Evolutionary conservation across 1,139 yeast genomes (phyloP), one percentile per base, ranked within the genome.

Genomic region (Debaryomyces fabryi): DNA sequence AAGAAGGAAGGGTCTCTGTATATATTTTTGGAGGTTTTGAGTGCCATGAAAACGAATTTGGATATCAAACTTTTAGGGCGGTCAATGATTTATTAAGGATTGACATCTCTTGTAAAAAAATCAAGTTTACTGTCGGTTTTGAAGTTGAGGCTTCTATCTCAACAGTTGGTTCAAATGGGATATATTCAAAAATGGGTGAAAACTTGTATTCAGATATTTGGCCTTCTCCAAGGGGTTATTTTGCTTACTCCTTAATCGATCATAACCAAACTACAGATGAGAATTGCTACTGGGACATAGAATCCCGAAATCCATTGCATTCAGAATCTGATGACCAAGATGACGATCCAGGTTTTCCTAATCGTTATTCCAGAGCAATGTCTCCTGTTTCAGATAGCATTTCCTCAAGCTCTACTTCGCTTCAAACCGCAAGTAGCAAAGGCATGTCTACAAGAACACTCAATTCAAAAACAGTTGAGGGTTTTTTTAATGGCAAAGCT

Each of bases 21-120:
- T 75, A 68, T 52, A 58, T 73, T 5, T 76, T 73, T 59, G 81
- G 80, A 3, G 81, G 81, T 3, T 76, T 76, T 50, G 49, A 52
- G 10, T 47, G 58, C n/a, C 49, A 50, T 1, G 45, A 46, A 10
- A 56, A 56, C 23, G 51, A 51, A 2, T 49, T 52, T 10, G 68
- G 65, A 1, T 49, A 51, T 18, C 56, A 57, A 15, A 42, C 38
- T 3, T 74, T 74, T 50, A 54, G 52, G 13, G 76, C 80, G 0
- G 58, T 71, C 1, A 62, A 69, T 51, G 77, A 72, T 23, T 57
- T 76, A 9, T 56, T 74, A 37, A 67, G 71, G 50, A 70, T 76
- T 41, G 78, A 71, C 42, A 55, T 51, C 15, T 13, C 33, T n/a
- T 46, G 25, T 25, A 43, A 32, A 24, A 23, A 42, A 5, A 15